A percentile compares a stretch with the other conserved stretches of the same genome.
Evolutionary conservation across 441 rosid species (phyloP).

Genomic region (Brassica hybrid): DNA sequence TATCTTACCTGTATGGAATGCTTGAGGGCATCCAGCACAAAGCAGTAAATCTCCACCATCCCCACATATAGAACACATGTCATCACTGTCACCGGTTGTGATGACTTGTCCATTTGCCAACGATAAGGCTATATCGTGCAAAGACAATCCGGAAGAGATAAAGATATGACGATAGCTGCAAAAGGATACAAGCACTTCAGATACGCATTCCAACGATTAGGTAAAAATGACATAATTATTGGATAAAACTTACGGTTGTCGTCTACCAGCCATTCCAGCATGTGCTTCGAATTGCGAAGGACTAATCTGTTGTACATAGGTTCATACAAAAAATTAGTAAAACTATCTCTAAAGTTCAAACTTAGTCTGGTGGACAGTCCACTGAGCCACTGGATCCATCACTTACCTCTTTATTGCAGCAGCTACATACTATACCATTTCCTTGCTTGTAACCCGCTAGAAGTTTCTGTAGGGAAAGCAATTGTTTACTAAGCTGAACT

Average conservation of each 20-base stretch:
- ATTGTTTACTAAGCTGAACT: neutral
- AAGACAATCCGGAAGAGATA: constrained; percentile 78
- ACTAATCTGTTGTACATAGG: constrained; percentile 64
- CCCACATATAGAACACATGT: constrained; percentile 90
- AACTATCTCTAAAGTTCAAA: neutral
- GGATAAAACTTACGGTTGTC: constrained; percentile 89
- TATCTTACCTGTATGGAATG: constrained; percentile 71
- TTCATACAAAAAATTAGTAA: neutral
- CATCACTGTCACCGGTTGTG: constrained; percentile 76
- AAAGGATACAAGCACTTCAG: constrained; percentile 31
- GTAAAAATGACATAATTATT: constrained; percentile 18
- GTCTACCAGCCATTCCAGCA: constrained; percentile 98
- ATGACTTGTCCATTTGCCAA: constrained; percentile 77
- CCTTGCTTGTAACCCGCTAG: constrained; percentile 86
- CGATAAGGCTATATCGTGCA: constrained; percentile 90
- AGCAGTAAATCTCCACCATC: constrained; percentile 75
- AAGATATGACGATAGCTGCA: constrained; percentile 94
- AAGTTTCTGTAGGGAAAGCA: constrained; percentile 53
- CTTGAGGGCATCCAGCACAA: constrained; percentile 83
- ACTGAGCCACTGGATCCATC: constrained; percentile 13
- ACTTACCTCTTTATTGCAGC: constrained; percentile 81
- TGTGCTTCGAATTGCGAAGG: constrained; percentile 99
- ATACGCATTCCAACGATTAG: constrained; percentile 16
- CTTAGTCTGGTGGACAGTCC: neutral
- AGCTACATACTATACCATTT: constrained; percentile 81